These are phyloP conservation scores for Musa itinerans DNA, from an alignment of 176 grass and related monocot species.

Conservation along the genomic window DNA sequence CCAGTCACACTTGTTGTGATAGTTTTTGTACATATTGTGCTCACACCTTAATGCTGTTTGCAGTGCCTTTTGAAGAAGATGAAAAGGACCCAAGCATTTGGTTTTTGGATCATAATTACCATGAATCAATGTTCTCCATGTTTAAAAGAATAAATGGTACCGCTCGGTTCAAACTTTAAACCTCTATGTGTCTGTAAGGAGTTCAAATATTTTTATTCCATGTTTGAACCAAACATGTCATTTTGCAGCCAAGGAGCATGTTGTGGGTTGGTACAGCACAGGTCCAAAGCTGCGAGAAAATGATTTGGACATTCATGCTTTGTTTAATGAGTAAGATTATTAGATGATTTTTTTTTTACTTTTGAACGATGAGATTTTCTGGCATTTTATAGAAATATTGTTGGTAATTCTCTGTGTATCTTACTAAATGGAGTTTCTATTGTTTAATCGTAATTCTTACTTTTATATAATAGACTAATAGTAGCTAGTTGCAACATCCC, in stretches of 20 bases:
- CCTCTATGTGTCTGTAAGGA: neutral
- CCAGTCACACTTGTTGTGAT: no score
- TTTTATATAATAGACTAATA: neutral
- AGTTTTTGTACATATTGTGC: neutral
- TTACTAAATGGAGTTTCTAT: neutral
- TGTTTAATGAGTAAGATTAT: constrained; percentile 73
- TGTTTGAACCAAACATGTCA: constrained; percentile 10
- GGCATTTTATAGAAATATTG: neutral
- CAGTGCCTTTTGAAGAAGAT: constrained; percentile 96
- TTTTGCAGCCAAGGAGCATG: constrained; percentile 81
- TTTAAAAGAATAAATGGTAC: constrained; percentile 98
- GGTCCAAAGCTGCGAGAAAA: constrained; percentile 98
- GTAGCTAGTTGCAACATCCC: neutral
- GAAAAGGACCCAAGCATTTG: constrained; percentile 92
- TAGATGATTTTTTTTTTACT: neutral
- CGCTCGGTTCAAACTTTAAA: constrained; percentile 3
- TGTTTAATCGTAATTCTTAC: neutral
- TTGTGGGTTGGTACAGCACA: constrained; percentile 98
- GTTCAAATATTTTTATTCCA: neutral
- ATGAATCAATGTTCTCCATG: constrained; percentile 91
- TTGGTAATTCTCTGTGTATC: neutral
- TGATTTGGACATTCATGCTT: constrained; percentile 80
- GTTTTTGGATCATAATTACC: constrained; percentile 98
- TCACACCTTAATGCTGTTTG: constrained; percentile 6
- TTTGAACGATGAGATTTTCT: neutral